These are phyloP conservation scores for Paxillus rubicundulus DNA, from an alignment of 768 basidiomycete genomes.

Conservation along the genomic window DNA sequence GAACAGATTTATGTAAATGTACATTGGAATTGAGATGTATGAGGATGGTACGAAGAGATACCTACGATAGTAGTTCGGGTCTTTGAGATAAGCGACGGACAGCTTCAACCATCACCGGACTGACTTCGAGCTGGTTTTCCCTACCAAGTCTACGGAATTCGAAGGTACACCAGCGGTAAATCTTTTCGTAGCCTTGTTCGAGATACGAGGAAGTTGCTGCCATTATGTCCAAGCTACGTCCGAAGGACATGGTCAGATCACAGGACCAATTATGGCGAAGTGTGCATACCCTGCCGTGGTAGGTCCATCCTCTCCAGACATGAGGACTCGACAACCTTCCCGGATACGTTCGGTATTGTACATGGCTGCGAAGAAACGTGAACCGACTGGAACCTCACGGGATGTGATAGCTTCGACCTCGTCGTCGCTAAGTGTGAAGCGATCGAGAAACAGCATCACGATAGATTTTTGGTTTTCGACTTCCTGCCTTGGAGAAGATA, in stretches of 20 bases:
- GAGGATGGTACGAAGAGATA: not conserved
- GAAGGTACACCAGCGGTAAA: slow-evolving; percentile 79
- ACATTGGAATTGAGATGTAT: not conserved
- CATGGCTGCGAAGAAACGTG: slow-evolving; percentile 80
- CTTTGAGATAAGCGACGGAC: slow-evolving; percentile 71
- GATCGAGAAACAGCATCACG: slow-evolving; percentile 72
- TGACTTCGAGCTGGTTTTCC: slow-evolving; percentile 72
- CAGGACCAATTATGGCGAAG: not conserved
- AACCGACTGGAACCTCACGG: slow-evolving; percentile 71
- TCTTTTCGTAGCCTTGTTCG: slow-evolving; percentile 88
- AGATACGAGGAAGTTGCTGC: slow-evolving; percentile 74
- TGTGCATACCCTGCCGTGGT: slow-evolving; percentile 68
- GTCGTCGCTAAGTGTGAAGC: slow-evolving; percentile 77
- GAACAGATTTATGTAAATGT: not conserved
- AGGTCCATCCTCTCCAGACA: slow-evolving; percentile 81
- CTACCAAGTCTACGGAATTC: slow-evolving; percentile 80
- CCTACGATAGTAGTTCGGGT: slow-evolving; percentile 62
- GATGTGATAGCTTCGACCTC: slow-evolving; percentile 77
- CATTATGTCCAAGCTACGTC: slow-evolving; percentile 82
- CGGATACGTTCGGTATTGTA: slow-evolving; percentile 82
- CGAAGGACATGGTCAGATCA: not conserved
- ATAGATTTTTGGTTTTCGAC: slow-evolving; percentile 73
- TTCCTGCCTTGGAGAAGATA: slow-evolving; percentile 47
- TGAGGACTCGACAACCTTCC: slow-evolving; percentile 79
- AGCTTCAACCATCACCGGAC: slow-evolving; percentile 62